Evolutionary conservation across 2,329 filamentous ascomycete species (phyloP).

Genomic region (Calonectria ilicicola): DNA sequence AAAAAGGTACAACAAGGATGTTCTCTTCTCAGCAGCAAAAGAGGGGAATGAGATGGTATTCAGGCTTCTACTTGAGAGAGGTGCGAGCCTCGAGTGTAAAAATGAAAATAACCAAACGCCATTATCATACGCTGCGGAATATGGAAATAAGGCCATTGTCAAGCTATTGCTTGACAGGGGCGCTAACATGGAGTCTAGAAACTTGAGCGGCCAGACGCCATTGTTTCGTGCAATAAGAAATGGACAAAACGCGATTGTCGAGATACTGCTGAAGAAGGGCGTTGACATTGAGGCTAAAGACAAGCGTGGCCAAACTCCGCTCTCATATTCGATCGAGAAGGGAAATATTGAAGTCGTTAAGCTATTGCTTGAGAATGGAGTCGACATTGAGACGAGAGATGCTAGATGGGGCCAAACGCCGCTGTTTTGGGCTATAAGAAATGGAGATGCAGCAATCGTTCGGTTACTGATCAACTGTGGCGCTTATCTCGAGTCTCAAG

Average conservation of each 20-base stretch:
- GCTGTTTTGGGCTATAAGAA: neutral
- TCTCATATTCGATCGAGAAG: neutral
- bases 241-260: neutral
- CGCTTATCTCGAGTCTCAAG: neutral
- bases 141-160: neutral
- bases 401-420: too few relatives aligned
- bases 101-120: neutral
- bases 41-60: neutral
- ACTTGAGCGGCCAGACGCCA: neutral
- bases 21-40: neutral
- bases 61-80: neutral
- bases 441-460: neutral
- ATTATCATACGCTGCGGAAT: neutral
- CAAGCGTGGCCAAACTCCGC: neutral
- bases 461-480: neutral
- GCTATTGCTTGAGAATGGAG: too few relatives aligned
- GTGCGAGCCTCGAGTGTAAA: neutral
- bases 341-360: too few relatives aligned
- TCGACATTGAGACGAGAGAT: too few relatives aligned
- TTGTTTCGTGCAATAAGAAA: neutral
- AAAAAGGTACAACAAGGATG: neutral
- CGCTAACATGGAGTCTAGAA: neutral
- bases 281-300: neutral
- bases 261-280: neutral
- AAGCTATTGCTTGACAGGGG: neutral